A percentile compares a stretch with the other conserved stretches of the same genome.
Conservation (phyloP, 2,329 filamentous ascomycete genomes). For the Aspergillus aculeatinus region DNA sequence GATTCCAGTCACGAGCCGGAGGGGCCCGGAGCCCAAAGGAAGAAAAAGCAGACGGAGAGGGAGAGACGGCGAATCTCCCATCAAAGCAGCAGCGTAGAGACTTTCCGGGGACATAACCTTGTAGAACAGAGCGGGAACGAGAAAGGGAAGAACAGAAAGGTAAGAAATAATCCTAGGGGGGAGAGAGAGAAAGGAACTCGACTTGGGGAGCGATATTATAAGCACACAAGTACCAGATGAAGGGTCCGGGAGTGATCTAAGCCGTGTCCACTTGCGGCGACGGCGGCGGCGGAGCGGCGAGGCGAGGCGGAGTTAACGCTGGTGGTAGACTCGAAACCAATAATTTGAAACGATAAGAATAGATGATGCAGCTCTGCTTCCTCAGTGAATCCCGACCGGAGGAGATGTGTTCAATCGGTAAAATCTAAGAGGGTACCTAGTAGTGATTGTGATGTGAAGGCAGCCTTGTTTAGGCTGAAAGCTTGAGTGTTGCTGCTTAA, state of each 20-base stretch:
- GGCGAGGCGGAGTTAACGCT: background rate
- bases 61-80: constrained; percentile 29
- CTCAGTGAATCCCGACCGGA: no score
- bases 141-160: constrained; percentile 4
- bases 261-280: constrained; percentile 7
- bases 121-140: constrained; percentile 5
- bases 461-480: background rate
- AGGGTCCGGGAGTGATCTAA: background rate
- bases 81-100: constrained; percentile 15
- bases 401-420: no score
- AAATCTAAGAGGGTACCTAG: no score
- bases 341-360: background rate
- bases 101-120: constrained; percentile 25
- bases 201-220: background rate
- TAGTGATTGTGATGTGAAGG: background rate
- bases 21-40: constrained; percentile 17
- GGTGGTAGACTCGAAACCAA: background rate
- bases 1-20: constrained; percentile 15
- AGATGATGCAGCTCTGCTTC: background rate
- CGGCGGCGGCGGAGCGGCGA: constrained; percentile 1
- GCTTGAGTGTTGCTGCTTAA: background rate
- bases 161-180: background rate
- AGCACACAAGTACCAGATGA: background rate
- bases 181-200: background rate
- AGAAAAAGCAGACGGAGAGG: constrained; percentile 23